Evolutionary conservation across 2,329 filamentous ascomycete genomes (phyloP).

Genomic region (Fusarium pseudograminearum): DNA sequence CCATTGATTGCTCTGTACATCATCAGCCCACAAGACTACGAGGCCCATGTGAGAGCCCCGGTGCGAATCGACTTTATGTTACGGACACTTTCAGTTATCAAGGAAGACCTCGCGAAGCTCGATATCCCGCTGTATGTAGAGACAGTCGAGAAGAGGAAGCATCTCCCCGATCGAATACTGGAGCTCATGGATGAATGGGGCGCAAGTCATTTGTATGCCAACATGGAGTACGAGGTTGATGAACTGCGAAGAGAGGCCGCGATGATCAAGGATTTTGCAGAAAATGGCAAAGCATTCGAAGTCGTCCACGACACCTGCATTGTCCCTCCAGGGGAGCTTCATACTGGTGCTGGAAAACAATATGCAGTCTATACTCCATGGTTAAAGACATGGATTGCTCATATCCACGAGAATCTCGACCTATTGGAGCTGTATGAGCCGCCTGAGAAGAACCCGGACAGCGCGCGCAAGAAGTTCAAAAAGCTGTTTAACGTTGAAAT

Average conservation of each 20-base stretch:
- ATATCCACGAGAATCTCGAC: slow-evolving; percentile 77
- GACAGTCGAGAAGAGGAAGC: slow-evolving; percentile 73
- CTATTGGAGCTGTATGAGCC: slow-evolving; percentile 71
- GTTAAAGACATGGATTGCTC: slow-evolving; percentile 80
- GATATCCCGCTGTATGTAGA: slow-evolving; percentile 84
- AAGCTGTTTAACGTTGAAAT: slow-evolving; percentile 71
- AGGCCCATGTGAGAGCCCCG: slow-evolving; percentile 80
- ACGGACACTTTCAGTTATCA: slow-evolving; percentile 75
- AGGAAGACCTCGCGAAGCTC: slow-evolving; percentile 73
- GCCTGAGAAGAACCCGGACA: slow-evolving; percentile 53
- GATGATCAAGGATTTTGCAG: slow-evolving; percentile 70
- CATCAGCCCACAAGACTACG: slow-evolving; percentile 84
- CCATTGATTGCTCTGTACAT: slow-evolving; percentile 83
- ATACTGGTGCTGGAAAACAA: slow-evolving; percentile 77
- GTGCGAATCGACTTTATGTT: slow-evolving; percentile 84
- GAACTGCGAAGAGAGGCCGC: slow-evolving; percentile 82
- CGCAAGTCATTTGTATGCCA: slow-evolving; percentile 80
- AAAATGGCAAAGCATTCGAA: slow-evolving; percentile 75
- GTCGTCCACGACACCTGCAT: slow-evolving; percentile 85
- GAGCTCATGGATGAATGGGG: slow-evolving; percentile 78
- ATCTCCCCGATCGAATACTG: slow-evolving; percentile 70
- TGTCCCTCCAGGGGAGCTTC: slow-evolving; percentile 77
- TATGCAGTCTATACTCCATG: slow-evolving; percentile 89
- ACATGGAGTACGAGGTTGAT: slow-evolving; percentile 93
- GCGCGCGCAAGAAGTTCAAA: slow-evolving; percentile 59